Percentiles rank a stretch among this genome's conserved stretches.
Evolutionary conservation across 2,329 filamentous ascomycete genomes (phyloP).

Genomic region (Paecilomyces fulvus): DNA sequence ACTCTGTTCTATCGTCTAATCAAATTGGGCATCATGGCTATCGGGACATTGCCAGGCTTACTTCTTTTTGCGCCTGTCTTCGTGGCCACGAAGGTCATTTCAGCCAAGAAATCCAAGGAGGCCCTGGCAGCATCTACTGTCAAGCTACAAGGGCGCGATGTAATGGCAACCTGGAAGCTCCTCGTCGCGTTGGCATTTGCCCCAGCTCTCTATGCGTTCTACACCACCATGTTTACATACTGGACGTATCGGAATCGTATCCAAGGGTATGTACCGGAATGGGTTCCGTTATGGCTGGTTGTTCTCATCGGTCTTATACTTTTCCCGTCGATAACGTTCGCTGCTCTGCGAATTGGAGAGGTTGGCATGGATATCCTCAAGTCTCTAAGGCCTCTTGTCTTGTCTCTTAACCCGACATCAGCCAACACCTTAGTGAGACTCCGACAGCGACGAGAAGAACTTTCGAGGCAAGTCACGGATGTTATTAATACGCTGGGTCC

Average conservation of each 20-base stretch:
- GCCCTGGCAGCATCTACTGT: slow-evolving; percentile 79
- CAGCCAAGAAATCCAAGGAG: slow-evolving; percentile 70
- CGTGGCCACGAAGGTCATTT: slow-evolving; percentile 73
- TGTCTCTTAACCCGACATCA: slow-evolving; percentile 76
- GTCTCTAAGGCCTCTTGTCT: slow-evolving; percentile 75
- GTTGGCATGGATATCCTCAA: slow-evolving; percentile 99
- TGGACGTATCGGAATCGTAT: slow-evolving; percentile 76
- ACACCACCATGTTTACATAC: slow-evolving; percentile 64
- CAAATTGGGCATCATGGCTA: slow-evolving; percentile 67
- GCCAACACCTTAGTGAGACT: slow-evolving; percentile 77
- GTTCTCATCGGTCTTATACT: slow-evolving; percentile 67
- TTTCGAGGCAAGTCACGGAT: slow-evolving; percentile 76
- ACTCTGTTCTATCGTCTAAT: slow-evolving; percentile 70
- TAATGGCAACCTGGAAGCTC: slow-evolving; percentile 91
- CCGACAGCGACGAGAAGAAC: slow-evolving; percentile 59
- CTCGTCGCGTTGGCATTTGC: slow-evolving; percentile 78
- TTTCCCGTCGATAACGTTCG: slow-evolving; percentile 84
- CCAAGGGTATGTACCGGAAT: slow-evolving; percentile 71
- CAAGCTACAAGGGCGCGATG: slow-evolving; percentile 79
- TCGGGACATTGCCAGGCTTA: slow-evolving; percentile 77
- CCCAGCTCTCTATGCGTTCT: slow-evolving; percentile 72
- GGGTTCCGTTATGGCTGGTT: slow-evolving; percentile 70
- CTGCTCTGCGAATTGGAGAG: slow-evolving; percentile 87
- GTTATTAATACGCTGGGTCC: slow-evolving; percentile 93
- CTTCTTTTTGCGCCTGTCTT: slow-evolving; percentile 85